Conservation (phyloP, 78 protist species). For the Dictyostelium capitatum region DNA sequence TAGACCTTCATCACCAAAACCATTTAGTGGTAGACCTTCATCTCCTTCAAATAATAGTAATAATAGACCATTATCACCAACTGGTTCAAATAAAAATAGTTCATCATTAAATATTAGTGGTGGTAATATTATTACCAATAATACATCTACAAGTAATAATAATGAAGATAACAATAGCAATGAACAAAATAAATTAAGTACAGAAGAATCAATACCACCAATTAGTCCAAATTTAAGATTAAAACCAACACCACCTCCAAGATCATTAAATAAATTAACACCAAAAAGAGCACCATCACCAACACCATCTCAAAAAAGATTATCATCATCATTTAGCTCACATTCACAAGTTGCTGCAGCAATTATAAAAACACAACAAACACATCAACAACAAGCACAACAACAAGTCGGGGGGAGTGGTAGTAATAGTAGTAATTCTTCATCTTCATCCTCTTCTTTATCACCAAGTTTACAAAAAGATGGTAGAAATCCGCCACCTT, state of each 20-base stretch:
- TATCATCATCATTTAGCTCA: not conserved
- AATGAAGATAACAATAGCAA: not conserved
- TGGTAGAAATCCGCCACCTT: slow-evolving; percentile 43
- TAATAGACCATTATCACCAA: slow-evolving; percentile 60
- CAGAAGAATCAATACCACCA: not conserved
- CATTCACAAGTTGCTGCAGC: not conserved
- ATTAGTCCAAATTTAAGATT: not conserved
- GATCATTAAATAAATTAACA: not conserved
- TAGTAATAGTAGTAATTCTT: not conserved
- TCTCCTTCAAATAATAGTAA: not conserved
- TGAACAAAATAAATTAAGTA: no score
- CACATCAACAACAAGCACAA: not conserved
- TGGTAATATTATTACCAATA: not conserved
- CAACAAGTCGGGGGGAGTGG: not conserved
- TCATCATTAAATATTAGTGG: not conserved
- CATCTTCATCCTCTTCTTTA: not conserved
- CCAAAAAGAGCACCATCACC: slow-evolving; percentile 57
- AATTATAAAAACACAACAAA: not conserved
- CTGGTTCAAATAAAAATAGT: not conserved
- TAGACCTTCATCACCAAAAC: not conserved
- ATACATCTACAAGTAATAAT: not conserved
- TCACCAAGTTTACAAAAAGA: not conserved
- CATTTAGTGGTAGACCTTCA: not conserved
- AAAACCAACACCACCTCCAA: slow-evolving; percentile 34
- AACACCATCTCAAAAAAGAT: not conserved